Evolutionary conservation across 345 rosid genomes (phyloP).

Genomic region (Eucalyptus camaldulensis): DNA sequence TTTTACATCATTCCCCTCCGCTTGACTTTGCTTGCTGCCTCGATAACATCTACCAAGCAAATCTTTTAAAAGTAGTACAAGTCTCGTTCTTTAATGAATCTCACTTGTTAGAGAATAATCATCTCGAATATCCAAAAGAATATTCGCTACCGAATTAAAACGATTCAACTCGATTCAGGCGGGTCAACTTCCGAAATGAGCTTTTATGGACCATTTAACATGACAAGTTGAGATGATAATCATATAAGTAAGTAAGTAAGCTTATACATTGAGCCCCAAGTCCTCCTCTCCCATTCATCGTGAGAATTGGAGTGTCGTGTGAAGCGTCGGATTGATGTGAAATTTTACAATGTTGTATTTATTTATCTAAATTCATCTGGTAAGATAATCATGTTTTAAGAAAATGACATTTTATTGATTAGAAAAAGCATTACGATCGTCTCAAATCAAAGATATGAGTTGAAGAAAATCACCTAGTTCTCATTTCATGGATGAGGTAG

Average conservation of each 20-base stretch:
- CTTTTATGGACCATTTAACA: neutral
- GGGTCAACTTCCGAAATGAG: rapidly evolving
- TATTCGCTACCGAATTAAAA: rapidly evolving
- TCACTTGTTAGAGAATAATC: neutral
- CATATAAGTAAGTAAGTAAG: rapidly evolving
- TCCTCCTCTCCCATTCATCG: rapidly evolving
- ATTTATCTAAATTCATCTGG: neutral
- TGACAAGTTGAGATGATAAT: rapidly evolving
- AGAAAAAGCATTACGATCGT: neutral
- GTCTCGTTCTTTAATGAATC: neutral
- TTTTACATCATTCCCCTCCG: neutral
- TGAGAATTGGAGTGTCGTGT: rapidly evolving
- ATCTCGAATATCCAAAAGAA: neutral
- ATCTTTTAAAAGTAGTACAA: neutral
- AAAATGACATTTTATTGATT: neutral
- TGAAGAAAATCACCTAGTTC: neutral
- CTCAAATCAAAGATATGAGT: neutral
- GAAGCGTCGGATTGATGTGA: rapidly evolving
- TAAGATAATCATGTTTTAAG: neutral
- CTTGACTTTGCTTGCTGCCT: neutral
- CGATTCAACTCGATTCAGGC: rapidly evolving
- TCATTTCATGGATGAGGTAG: neutral
- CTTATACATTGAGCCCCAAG: neutral
- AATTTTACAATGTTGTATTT: neutral
- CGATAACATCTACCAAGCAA: no score